These are phyloP conservation scores for Tetracladium marchalianum DNA, from an alignment of 495 filamentous ascomycete species.

Conservation along the genomic window DNA sequence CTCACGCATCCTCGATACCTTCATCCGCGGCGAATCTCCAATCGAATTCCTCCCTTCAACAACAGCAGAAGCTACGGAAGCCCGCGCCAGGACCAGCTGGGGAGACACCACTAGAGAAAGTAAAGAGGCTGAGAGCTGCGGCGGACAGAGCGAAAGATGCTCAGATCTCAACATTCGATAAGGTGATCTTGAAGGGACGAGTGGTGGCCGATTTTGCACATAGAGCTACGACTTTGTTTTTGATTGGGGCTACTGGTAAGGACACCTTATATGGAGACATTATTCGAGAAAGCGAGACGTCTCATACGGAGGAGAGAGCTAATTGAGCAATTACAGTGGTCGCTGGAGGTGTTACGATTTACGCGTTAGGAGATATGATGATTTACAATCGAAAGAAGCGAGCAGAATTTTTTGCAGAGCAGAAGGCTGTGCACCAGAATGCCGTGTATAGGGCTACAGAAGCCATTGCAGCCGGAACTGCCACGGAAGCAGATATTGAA, in stretches of 20 bases:
- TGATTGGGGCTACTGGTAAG: slow-evolving; percentile 77
- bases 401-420: slow-evolving; percentile 54
- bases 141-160: slow-evolving; percentile 59
- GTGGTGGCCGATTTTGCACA: slow-evolving; percentile 77
- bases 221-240: slow-evolving; percentile 56
- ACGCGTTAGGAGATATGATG: slow-evolving; percentile 78
- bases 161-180: slow-evolving; percentile 57
- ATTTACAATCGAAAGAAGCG: slow-evolving; percentile 68
- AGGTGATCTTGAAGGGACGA: slow-evolving; percentile 55
- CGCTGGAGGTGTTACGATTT: slow-evolving; percentile 61
- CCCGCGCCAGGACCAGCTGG: slow-evolving; percentile 15
- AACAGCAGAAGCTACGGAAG: slow-evolving; percentile 10
- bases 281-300: not conserved
- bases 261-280: slow-evolving; percentile 1
- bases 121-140: slow-evolving; percentile 73
- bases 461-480: slow-evolving; percentile 50
- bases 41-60: slow-evolving; percentile 11
- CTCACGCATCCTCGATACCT: slow-evolving; percentile 70
- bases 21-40: slow-evolving; percentile 18
- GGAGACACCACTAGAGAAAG: slow-evolving; percentile 86
- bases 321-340: slow-evolving; percentile 41
- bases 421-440: slow-evolving; percentile 45
- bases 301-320: not conserved
- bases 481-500: slow-evolving; percentile 44
- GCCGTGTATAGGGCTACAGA: slow-evolving; percentile 43